Evolutionary conservation across 495 filamentous ascomycete species (phyloP).

Genomic region (Penicillium goetzii): DNA sequence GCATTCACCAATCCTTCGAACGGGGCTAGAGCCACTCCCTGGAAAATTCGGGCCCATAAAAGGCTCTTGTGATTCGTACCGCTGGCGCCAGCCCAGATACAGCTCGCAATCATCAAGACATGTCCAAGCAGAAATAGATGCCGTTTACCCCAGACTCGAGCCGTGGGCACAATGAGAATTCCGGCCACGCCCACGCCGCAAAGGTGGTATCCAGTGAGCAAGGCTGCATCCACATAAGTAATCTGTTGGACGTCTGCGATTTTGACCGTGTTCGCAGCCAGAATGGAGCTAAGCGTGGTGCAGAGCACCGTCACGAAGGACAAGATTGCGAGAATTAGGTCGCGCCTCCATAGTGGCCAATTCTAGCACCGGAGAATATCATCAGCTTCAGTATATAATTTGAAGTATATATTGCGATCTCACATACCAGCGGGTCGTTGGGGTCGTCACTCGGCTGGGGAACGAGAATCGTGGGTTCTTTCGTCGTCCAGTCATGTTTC

Average conservation of each 20-base stretch:
- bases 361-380: constrained; percentile 56
- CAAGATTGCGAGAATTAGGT: constrained; percentile 75
- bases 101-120: constrained; percentile 69
- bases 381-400: constrained; percentile 13
- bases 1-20: constrained; percentile 80
- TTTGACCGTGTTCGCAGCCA: constrained; percentile 83
- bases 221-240: constrained; percentile 70
- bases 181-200: constrained; percentile 81
- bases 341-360: constrained; percentile 87
- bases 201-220: constrained; percentile 86
- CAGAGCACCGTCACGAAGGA: constrained; percentile 81
- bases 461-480: constrained; percentile 71
- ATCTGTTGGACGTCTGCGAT: constrained; percentile 62
- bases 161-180: constrained; percentile 81
- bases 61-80: constrained; percentile 67
- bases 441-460: constrained; percentile 81
- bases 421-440: constrained; percentile 71
- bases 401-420: neutral
- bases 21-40: constrained; percentile 74
- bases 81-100: constrained; percentile 77
- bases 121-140: constrained; percentile 85
- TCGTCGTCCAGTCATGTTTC: constrained; percentile 73
- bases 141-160: constrained; percentile 90
- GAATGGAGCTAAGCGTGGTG: constrained; percentile 76
- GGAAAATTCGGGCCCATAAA: constrained; percentile 74